A percentile compares a stretch with the other conserved stretches of the same genome.
Conservation (phyloP, 257 asterid species). For the Solanum gracilifrons region DNA sequence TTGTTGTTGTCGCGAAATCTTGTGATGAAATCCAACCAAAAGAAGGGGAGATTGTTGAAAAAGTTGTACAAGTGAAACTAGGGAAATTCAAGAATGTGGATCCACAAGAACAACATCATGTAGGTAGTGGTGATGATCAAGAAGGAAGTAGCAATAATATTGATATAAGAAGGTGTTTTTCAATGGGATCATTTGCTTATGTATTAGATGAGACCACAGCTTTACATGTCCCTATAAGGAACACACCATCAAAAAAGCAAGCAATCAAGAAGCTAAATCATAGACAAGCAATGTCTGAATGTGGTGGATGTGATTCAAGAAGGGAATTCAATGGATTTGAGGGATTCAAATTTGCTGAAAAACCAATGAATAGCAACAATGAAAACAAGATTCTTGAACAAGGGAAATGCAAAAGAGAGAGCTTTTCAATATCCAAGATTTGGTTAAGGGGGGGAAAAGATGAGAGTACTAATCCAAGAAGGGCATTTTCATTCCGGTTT, state of each 20-base stretch:
- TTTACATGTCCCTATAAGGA: constrained; percentile 69
- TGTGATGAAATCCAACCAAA: constrained; percentile 46
- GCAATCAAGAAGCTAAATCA: constrained; percentile 44
- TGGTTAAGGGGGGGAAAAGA: constrained; percentile 60
- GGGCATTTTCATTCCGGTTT: constrained; percentile 68
- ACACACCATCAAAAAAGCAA: constrained; percentile 42
- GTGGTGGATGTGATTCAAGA: constrained; percentile 71
- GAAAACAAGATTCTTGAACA: constrained; percentile 8
- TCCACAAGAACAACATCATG: constrained; percentile 5
- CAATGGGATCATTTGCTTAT: constrained; percentile 96
- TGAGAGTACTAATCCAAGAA: constrained; percentile 15
- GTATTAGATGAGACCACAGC: constrained; percentile 62
- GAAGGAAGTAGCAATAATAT: constrained; percentile 13
- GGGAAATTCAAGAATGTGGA: constrained; percentile 74
- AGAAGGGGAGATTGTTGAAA: constrained; percentile 38
- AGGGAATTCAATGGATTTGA: constrained; percentile 64
- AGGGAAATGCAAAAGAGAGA: constrained; percentile 39
- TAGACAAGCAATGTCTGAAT: constrained; percentile 68
- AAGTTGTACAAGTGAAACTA: constrained; percentile 63
- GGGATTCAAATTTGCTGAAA: constrained; percentile 14
- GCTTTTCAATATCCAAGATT: constrained; percentile 66
- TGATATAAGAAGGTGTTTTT: constrained; percentile 76
- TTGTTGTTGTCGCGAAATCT: constrained; percentile 16
- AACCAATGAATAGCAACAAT: neutral
- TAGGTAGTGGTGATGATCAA: constrained; percentile 13